Conservation (phyloP, 2,329 filamentous ascomycete genomes). For the Thielaviopsis ethacetica region DNA sequence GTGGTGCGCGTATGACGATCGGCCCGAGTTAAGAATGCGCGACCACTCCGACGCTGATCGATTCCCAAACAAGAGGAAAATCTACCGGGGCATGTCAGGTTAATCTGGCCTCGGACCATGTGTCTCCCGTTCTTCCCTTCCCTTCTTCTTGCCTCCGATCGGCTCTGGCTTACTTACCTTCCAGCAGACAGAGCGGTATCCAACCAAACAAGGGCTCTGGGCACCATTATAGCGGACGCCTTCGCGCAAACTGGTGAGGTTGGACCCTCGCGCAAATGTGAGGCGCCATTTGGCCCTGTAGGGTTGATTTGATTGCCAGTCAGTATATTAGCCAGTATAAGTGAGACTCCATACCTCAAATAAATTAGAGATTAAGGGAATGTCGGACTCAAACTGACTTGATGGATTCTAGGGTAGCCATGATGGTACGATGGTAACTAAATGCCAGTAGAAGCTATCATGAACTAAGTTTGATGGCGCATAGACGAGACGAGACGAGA, state of each 20-base stretch:
- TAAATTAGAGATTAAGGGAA: not conserved
- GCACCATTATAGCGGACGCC: conserved; percentile 45
- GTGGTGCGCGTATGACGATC: conserved; percentile 57
- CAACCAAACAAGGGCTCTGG: conserved; percentile 48
- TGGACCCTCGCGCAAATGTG: conserved; percentile 40
- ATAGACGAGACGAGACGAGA: too few species aligned
- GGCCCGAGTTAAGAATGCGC: conserved; percentile 46
- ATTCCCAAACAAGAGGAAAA: conserved; percentile 63
- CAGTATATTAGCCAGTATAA: not conserved
- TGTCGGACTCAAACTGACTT: not conserved
- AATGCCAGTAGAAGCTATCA: too few species aligned
- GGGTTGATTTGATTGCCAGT: not conserved
- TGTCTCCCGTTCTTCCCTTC: not conserved
- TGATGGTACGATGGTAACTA: not conserved
- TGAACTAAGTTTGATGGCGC: too few species aligned
- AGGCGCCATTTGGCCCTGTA: conserved; percentile 42
- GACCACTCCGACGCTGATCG: conserved; percentile 52
- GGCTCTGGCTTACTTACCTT: conserved; percentile 40
- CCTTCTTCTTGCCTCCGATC: not conserved
- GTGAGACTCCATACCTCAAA: not conserved
- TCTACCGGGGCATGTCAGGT: conserved; percentile 26
- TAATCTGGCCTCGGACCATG: conserved; percentile 2
- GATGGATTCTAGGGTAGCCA: not conserved
- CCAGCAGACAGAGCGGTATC: conserved; percentile 80
- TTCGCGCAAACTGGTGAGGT: conserved; percentile 43